A percentile compares a stretch with the other conserved stretches of the same genome.
phyloP scores from a whole-genome alignment of 306 rosid species.

The Arachis hypogaea region DNA sequence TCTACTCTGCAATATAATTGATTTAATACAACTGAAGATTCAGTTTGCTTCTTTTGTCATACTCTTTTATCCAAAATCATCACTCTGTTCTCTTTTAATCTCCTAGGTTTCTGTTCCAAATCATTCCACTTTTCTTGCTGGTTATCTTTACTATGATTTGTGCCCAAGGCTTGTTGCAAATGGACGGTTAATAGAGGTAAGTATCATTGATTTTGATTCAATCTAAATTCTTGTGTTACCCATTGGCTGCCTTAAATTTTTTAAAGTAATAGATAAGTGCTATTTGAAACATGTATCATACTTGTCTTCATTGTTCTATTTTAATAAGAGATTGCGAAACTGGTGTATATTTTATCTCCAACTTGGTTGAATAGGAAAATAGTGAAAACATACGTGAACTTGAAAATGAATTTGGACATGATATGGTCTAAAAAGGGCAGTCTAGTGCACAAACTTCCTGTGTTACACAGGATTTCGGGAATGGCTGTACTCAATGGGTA shows the following conservation, averaged over 20 bases:
- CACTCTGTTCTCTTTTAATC: conserved; percentile 35
- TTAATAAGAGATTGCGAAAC: conserved; percentile 1
- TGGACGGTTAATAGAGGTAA: too few relatives aligned
- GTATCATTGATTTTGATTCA: too few relatives aligned
- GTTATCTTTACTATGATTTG: conserved; percentile 75
- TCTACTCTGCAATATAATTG: too few relatives aligned
- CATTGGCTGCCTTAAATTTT: conserved; percentile 1
- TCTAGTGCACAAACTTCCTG: too few relatives aligned
- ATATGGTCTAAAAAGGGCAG: too few relatives aligned
- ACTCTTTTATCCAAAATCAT: conserved; percentile 33
- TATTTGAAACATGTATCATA: conserved; percentile 20
- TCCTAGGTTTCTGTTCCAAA: conserved; percentile 64
- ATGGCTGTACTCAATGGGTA: too few relatives aligned
- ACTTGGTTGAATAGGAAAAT: not conserved
- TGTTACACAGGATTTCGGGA: too few relatives aligned
- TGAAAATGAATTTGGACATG: too few relatives aligned
- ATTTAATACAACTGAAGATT: too few relatives aligned
- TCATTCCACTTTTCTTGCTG: conserved; percentile 64
- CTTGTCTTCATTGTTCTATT: conserved; percentile 2
- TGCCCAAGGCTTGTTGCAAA: conserved; percentile 58
- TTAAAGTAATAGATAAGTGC: conserved; percentile 2
- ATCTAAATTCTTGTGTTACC: too few relatives aligned
- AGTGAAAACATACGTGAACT: not conserved
- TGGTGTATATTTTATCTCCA: not conserved
- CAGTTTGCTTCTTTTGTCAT: not conserved